Evolutionary conservation across 352 stramenopile genomes (phyloP), one percentile per base, ranked within the genome.

Genomic region (Elongisporangium undulatum): DNA sequence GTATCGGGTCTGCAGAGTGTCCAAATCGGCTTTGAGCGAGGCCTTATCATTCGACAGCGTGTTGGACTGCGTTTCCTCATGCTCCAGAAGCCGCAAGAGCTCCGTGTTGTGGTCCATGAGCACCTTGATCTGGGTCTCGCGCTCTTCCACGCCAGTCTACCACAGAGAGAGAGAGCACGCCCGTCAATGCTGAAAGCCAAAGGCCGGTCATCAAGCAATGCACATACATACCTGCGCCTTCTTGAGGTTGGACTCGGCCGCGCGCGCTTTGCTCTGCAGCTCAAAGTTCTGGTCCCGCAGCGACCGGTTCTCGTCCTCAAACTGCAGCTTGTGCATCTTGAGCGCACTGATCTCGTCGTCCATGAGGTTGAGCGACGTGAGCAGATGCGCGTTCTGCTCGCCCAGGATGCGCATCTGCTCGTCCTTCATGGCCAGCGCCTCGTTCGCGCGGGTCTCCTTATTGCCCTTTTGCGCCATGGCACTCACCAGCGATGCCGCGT

Each of bases 51-150:
- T 64, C 0, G 69, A 73, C 39, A 96, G 63, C 12, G 75, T 75
- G 12, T 82, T 67, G 19, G 75, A 89, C 57, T 98, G 92, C 4
- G 86, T 76, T 69, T 99, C 95, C 61, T 99, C 94, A 58, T 94
- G 85, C 76, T 98, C 95, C 20, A 99, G 73, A 26, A 99, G 71
- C 39, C 93, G 87, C 49, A 98, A 68, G 9, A 99, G 75, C 72
- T 99, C 96, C 8, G 82, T 92, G 75, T 98, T 99, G 72, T 99
- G 96, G 65, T 97, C 92, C 0, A 87, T 98, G 61, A 98, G 85
- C 26, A 98, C 96, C 49, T 88, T 80, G 50, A 98, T 85, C 74
- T 98, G 91, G 49, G 89, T 97, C 24, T 98, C 94, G 12, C 87
- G 80, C 58, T 99, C 96, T 26, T 87, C 87, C 53, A 89, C 82